Evolutionary conservation across 2,329 filamentous ascomycete genomes (phyloP).

Genomic region (Raffaelea albimanens): DNA sequence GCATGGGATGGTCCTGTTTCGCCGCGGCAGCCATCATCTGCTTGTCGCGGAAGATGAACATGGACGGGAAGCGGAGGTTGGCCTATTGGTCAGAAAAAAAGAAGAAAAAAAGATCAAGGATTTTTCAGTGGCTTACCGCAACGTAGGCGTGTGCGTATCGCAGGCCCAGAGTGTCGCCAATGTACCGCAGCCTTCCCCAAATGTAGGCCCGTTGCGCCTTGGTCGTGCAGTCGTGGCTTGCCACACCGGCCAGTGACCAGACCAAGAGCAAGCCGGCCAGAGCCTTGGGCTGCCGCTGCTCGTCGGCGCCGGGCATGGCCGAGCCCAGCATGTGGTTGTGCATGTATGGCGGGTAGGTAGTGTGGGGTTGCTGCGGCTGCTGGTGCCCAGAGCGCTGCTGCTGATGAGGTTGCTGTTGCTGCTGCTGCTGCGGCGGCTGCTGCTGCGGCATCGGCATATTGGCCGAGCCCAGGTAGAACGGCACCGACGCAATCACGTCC

Average conservation of each 20-base stretch:
- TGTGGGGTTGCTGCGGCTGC: background rate
- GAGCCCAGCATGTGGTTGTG: background rate
- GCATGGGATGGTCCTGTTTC: background rate
- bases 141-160: conserved; percentile 46
- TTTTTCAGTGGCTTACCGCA: conserved; percentile 38
- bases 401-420: too few species aligned
- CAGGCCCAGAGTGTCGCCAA: conserved; percentile 46
- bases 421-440: too few species aligned
- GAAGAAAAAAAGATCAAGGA: background rate
- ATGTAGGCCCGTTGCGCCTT: conserved; percentile 50
- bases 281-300: conserved; percentile 33
- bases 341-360: background rate
- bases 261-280: conserved; percentile 49
- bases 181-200: conserved; percentile 41
- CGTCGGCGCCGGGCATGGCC: background rate
- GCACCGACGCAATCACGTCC: conserved; percentile 50
- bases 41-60: conserved; percentile 46
- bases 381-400: too few species aligned
- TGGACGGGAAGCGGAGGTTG: conserved; percentile 49
- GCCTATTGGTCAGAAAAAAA: conserved; percentile 27
- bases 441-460: conserved; percentile 17
- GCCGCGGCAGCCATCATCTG: conserved; percentile 24
- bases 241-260: conserved; percentile 46
- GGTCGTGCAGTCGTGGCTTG: conserved; percentile 47
- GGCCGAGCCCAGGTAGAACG: conserved; percentile 37